Evolutionary conservation across 345 rosid genomes (phyloP).

Genomic region (Theobroma cacao): DNA sequence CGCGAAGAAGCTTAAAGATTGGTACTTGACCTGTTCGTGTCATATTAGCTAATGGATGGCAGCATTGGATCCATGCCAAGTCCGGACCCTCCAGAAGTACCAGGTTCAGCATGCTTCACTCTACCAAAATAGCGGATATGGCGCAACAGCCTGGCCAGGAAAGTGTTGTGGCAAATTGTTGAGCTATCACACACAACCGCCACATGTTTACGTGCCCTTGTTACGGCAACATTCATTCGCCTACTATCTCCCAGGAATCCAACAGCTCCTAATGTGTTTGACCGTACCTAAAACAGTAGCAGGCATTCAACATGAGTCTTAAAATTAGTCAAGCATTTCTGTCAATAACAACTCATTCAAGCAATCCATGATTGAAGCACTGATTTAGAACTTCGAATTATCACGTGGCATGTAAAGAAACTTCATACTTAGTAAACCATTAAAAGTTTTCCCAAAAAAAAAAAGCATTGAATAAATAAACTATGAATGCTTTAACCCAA

Average conservation of each 20-base stretch:
- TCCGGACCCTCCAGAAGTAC: conserved; percentile 75
- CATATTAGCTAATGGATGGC: conserved; percentile 62
- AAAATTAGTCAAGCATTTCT: not conserved
- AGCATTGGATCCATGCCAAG: conserved; percentile 88
- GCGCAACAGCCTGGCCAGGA: conserved; percentile 81
- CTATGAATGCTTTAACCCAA: not conserved
- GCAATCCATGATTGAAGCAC: not conserved
- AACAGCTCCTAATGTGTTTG: conserved; percentile 37
- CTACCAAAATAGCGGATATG: conserved; percentile 86
- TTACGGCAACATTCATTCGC: conserved; percentile 89
- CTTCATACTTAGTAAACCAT: not conserved
- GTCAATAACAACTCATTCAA: not conserved
- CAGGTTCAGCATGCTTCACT: conserved; percentile 88
- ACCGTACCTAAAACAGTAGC: conserved; percentile 1
- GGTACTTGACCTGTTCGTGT: conserved; percentile 8
- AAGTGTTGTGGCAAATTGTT: conserved; percentile 90
- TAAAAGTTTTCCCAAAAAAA: not conserved
- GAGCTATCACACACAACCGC: conserved; percentile 95
- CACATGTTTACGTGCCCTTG: conserved; percentile 83
- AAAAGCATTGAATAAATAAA: not conserved
- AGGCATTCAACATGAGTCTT: not conserved
- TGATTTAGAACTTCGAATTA: not conserved
- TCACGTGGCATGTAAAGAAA: not conserved
- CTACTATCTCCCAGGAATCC: conserved; percentile 93
- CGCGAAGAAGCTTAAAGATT: not conserved